These are phyloP conservation scores for Babesia ovis DNA, from an alignment of 169 alveolate species.

Conservation along the genomic window DNA sequence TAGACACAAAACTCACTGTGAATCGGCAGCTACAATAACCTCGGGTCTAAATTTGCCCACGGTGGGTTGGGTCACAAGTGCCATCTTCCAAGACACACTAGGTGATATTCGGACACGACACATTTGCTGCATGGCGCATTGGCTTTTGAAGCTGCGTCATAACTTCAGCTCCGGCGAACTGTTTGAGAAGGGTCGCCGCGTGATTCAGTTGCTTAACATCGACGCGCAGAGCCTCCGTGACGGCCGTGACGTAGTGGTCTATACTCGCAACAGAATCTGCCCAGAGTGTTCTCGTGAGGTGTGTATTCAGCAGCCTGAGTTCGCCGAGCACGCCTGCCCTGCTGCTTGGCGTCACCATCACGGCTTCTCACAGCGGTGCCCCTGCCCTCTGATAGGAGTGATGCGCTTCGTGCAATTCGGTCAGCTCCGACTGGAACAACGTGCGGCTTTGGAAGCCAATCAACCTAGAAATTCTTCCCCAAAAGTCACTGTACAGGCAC, in stretches of 20 bases:
- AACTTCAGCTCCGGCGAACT: slow-evolving; percentile 23
- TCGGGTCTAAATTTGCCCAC: no score
- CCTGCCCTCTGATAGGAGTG: slow-evolving; percentile 52
- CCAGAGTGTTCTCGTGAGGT: slow-evolving; percentile 41
- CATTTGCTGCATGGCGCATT: slow-evolving; percentile 12
- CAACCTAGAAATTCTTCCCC: no score
- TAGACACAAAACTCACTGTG: no score
- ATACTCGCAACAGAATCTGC: slow-evolving; percentile 58
- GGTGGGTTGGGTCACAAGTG: no score
- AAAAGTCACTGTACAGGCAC: no score
- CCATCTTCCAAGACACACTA: no score
- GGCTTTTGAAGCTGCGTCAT: not conserved
- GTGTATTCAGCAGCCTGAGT: slow-evolving; percentile 28
- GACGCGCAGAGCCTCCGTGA: slow-evolving; percentile 33
- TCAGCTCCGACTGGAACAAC: slow-evolving; percentile 42
- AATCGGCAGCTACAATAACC: no score
- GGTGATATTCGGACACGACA: no score
- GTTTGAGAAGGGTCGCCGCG: slow-evolving; percentile 30
- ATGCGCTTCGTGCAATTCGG: slow-evolving; percentile 46
- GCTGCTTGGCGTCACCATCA: slow-evolving; percentile 65
- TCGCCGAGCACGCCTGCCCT: slow-evolving; percentile 43
- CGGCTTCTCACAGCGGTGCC: slow-evolving; percentile 43
- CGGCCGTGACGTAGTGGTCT: slow-evolving; percentile 61
- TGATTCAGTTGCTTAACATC: slow-evolving; percentile 23
- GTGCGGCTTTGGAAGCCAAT: slow-evolving; percentile 23